These are phyloP conservation scores for Yarrowia sp. DNA, from an alignment of 805 yeast species.

Conservation along the genomic window DNA sequence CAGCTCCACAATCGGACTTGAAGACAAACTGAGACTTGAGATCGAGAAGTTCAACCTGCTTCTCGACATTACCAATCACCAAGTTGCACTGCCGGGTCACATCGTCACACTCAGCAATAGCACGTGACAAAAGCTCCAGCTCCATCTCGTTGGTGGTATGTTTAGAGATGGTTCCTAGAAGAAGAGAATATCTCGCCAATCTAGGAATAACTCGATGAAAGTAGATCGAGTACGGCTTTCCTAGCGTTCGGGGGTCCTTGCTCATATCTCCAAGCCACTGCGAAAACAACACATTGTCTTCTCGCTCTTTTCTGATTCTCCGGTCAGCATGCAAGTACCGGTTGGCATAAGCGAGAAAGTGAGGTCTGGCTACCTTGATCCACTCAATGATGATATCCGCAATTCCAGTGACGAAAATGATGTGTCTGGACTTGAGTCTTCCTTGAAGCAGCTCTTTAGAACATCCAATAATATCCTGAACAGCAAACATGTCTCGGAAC, in stretches of 20 bases:
- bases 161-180: conserved; percentile 57
- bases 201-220: conserved; percentile 57
- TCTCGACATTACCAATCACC: conserved; percentile 60
- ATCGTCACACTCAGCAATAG: conserved; percentile 53
- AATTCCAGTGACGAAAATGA: conserved; percentile 56
- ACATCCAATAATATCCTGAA: conserved; percentile 52
- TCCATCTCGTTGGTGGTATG: conserved; percentile 53
- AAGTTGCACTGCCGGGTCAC: conserved; percentile 61
- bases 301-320: conserved; percentile 46
- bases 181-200: conserved; percentile 58
- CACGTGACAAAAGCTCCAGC: conserved; percentile 49
- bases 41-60: conserved; percentile 52
- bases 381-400: conserved; percentile 64
- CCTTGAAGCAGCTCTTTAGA: conserved; percentile 56
- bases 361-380: conserved; percentile 55
- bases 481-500: conserved; percentile 56
- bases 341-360: conserved; percentile 60
- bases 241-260: conserved; percentile 46
- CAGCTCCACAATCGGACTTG: conserved; percentile 50
- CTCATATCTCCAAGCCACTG: conserved; percentile 57
- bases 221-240: conserved; percentile 45
- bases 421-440: conserved; percentile 57
- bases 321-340: conserved; percentile 40
- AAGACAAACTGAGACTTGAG: conserved; percentile 55
- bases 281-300: conserved; percentile 47